Conservation (phyloP, 2,329 filamentous ascomycete species). For the Plenodomus biglobosus region DNA sequence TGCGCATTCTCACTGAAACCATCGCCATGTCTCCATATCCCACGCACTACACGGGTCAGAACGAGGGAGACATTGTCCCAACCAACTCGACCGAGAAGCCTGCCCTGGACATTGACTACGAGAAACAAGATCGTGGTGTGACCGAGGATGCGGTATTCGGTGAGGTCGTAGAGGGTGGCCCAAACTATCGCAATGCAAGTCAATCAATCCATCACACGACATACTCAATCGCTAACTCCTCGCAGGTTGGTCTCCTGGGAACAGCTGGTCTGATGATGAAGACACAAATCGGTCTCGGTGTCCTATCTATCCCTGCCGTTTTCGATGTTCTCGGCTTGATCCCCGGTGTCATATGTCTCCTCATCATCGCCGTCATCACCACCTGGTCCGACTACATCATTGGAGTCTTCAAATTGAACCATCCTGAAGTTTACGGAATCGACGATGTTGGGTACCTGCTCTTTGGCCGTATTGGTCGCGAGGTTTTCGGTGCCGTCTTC, state of each 20-base stretch:
- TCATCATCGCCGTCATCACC: slow-evolving; percentile 47
- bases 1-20: background rate
- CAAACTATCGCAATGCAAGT: background rate
- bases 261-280: slow-evolving; percentile 35
- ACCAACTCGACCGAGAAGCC: background rate
- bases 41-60: background rate
- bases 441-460: slow-evolving; percentile 59
- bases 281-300: slow-evolving; percentile 42
- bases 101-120: background rate
- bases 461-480: slow-evolving; percentile 56
- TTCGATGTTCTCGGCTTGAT: slow-evolving; percentile 53
- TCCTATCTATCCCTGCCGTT: slow-evolving; percentile 53
- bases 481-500: slow-evolving; percentile 45
- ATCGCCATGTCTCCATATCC: background rate
- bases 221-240: background rate
- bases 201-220: background rate
- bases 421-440: slow-evolving; percentile 60
- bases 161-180: background rate
- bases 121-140: background rate
- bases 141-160: background rate
- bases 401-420: slow-evolving; percentile 56
- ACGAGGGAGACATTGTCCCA: background rate
- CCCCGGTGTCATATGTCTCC: slow-evolving; percentile 52
- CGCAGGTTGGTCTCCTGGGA: slow-evolving; percentile 31
- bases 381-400: slow-evolving; percentile 55